phyloP scores from a whole-genome alignment of 306 rosid species.

The Ormosia semicastrata region DNA sequence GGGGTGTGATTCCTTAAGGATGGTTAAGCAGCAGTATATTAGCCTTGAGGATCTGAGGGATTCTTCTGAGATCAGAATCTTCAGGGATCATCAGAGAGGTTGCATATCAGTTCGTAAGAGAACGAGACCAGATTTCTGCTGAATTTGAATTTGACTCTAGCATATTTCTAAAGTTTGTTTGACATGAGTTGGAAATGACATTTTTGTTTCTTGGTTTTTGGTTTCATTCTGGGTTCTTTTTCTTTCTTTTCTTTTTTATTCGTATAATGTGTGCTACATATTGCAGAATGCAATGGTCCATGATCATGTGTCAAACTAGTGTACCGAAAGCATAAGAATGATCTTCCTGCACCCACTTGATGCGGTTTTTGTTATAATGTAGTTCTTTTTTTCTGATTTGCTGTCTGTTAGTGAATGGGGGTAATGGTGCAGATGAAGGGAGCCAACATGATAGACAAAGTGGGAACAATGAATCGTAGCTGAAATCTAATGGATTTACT shows the following conservation, averaged over 20 bases:
- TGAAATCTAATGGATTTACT: neutral
- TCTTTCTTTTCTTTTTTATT: neutral
- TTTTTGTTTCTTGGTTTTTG: neutral
- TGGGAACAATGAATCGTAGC: neutral
- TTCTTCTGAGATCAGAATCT: slow-evolving; percentile 81
- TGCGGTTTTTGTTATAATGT: neutral
- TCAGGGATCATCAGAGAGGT: slow-evolving; percentile 86
- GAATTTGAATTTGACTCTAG: slow-evolving; percentile 18
- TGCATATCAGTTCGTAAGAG: slow-evolving; percentile 80
- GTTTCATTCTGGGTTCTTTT: neutral
- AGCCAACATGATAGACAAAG: neutral
- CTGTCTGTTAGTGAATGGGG: neutral
- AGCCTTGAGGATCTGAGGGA: slow-evolving; percentile 88
- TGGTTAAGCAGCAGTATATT: slow-evolving; percentile 87
- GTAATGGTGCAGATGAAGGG: neutral
- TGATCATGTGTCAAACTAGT: neutral
- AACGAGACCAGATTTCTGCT: slow-evolving; percentile 77
- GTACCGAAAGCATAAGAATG: neutral
- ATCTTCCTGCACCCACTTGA: neutral
- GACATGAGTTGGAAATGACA: neutral
- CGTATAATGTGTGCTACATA: slow-evolving; percentile 1
- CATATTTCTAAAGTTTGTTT: neutral
- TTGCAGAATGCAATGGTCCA: neutral
- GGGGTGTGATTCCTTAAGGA: slow-evolving; percentile 71
- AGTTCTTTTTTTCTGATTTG: neutral